A percentile compares a stretch with the other conserved stretches of the same genome.
These are phyloP conservation scores for Metrosideros polymorpha DNA, from an alignment of 441 rosid genomes.

Conservation along the genomic window DNA sequence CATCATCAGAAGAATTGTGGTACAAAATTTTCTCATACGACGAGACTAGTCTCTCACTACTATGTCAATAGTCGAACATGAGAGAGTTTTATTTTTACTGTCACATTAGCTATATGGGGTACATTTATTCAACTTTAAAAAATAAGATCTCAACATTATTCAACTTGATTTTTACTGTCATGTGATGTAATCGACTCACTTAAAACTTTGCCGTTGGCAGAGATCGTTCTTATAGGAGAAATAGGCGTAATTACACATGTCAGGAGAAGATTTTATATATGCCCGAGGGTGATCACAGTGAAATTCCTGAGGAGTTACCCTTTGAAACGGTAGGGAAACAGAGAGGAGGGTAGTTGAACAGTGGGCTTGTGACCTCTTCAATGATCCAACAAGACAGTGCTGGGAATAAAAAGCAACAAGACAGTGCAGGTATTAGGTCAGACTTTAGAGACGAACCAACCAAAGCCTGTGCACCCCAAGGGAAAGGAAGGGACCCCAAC, in stretches of 20 bases:
- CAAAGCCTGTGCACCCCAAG: not conserved
- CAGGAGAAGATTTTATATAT: not conserved
- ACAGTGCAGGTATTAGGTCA: not conserved
- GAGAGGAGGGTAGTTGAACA: not conserved
- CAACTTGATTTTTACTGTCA: too few species aligned
- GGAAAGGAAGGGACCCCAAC: not conserved
- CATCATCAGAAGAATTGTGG: too few species aligned
- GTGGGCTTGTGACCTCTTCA: not conserved
- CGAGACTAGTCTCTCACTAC: not conserved
- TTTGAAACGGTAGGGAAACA: not conserved
- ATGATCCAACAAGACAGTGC: not conserved
- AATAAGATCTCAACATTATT: too few species aligned
- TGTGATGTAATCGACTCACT: not conserved
- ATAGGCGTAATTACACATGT: not conserved
- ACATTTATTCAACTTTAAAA: not conserved
- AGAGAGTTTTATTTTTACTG: too few species aligned
- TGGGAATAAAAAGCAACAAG: not conserved
- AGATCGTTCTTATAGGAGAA: not conserved
- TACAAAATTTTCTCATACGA: too few species aligned
- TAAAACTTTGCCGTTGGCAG: not conserved
- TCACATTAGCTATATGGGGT: too few species aligned
- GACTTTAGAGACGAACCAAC: not conserved
- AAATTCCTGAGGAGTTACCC: not conserved
- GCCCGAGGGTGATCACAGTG: not conserved
- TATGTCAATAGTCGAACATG: too few species aligned